Evolutionary conservation across 768 basidiomycete species (phyloP).

Genomic region (Pleurotus salmoneostramineus): DNA sequence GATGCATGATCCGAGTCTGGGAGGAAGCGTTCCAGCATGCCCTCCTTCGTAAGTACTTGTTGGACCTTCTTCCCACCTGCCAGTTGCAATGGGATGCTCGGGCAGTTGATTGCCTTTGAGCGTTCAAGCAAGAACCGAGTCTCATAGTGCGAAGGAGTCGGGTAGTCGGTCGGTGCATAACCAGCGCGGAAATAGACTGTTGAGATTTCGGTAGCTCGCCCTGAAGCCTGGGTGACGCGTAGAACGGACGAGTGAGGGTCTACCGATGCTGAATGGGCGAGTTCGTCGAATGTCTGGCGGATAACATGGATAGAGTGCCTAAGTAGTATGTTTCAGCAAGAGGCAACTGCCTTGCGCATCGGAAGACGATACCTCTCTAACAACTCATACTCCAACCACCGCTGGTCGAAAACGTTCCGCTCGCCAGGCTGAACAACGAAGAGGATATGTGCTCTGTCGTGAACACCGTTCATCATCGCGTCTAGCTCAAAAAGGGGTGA

Average conservation of each 20-base stretch:
- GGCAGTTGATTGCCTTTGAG: slow-evolving; percentile 89
- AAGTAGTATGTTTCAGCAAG: slow-evolving; percentile 15
- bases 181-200: slow-evolving; percentile 90
- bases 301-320: slow-evolving; percentile 76
- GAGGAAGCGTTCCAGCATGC: slow-evolving; percentile 74
- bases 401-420: slow-evolving; percentile 94
- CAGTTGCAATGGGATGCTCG: slow-evolving; percentile 86
- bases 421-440: slow-evolving; percentile 90
- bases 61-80: slow-evolving; percentile 97
- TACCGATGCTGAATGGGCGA: slow-evolving; percentile 55
- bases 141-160: slow-evolving; percentile 56
- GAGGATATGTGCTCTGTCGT: slow-evolving; percentile 50
- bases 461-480: not conserved
- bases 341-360: too few species aligned
- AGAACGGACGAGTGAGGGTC: slow-evolving; percentile 42
- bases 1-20: slow-evolving; percentile 31
- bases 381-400: slow-evolving; percentile 83
- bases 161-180: slow-evolving; percentile 82
- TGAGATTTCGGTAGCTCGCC: slow-evolving; percentile 59
- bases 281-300: slow-evolving; percentile 72
- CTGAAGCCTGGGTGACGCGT: slow-evolving; percentile 29
- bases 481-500: not conserved
- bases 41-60: slow-evolving; percentile 73
- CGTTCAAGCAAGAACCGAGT: slow-evolving; percentile 79
- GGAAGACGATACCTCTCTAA: slow-evolving; percentile 53